Evolutionary conservation across 495 filamentous ascomycete species (phyloP).

Genomic region (Collariella sp.): DNA sequence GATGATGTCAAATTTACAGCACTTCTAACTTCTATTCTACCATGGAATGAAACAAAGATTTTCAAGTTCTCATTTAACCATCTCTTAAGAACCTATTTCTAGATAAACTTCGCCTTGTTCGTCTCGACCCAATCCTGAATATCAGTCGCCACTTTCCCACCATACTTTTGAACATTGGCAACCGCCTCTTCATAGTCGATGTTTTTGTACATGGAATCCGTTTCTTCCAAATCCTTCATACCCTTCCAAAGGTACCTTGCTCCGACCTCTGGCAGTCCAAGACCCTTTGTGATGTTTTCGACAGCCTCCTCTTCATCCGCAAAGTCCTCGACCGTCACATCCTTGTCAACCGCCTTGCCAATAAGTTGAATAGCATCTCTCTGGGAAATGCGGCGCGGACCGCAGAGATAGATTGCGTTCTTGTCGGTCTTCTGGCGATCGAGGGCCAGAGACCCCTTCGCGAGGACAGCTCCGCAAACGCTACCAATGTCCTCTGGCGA

Average conservation of each 20-base stretch:
- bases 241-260: not conserved
- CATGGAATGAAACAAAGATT: too few relatives aligned
- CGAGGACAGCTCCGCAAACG: conserved; percentile 4
- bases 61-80: too few relatives aligned
- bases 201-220: not conserved
- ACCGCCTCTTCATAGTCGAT: not conserved
- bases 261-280: not conserved
- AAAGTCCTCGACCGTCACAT: not conserved
- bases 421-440: not conserved
- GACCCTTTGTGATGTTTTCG: not conserved
- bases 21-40: too few relatives aligned
- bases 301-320: not conserved
- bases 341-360: conserved; percentile 4
- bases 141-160: not conserved
- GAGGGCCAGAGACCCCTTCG: too few relatives aligned
- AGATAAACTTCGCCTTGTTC: conserved; percentile 2
- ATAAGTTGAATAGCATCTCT: not conserved
- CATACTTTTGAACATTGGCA: conserved; percentile 8
- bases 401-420: not conserved
- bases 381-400: conserved; percentile 8
- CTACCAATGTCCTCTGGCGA: conserved; percentile 12
- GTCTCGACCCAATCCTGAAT: conserved; percentile 6
- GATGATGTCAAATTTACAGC: too few relatives aligned
- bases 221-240: not conserved
- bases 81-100: too few relatives aligned